Base-by-base conservation (phyloP, 805 yeast species). In the Metschnikowia gruessii region DNA sequence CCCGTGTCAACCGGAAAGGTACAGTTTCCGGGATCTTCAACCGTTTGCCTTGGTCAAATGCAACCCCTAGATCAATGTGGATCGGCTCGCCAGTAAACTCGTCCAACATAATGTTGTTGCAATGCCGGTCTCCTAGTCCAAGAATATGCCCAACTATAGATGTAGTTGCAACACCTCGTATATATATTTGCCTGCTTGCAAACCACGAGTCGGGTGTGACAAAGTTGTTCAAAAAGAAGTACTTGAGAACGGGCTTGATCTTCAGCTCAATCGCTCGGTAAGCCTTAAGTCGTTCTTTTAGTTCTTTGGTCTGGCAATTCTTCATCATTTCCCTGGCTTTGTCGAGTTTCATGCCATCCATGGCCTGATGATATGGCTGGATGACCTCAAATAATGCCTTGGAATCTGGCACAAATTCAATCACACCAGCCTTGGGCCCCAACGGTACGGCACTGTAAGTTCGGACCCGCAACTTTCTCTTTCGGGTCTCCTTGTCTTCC, bases 41-140 rank as follows among this genome's bases (percentile, higher is more conserved):
- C 12, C 82, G 66, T 56, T 79, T 82, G 0, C 98, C 99, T 58
- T 90, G 97, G 62, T 94, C 99, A 69, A 94, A 94, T 0, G 98
- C 95, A 37, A 94, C 91, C 0, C 99, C 99, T 15, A 94, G 69
- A 64, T 94, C 99, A 55, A 94, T 95, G 62, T 95, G 99, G 21
- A 94, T 83, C 0, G 97, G 95, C 56, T 91, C 97, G 0, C 98
- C 98, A 0, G 87, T 76, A n/a, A 63, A 59, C 40, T 74, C 73
- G 62, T 94, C 97, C n/a, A 94, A 60, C 39, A 94, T 65, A 32
- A 94, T 84, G 62, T 94, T 94, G 62, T 90, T 90, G 61, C 95
- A 80, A 64, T 94, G 99, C 24, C 99, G 72, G 63, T 94, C 99
- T 5, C 99, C 99, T 5, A 94, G 73, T 0, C 99, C 99, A 35